Conservation (phyloP, 805 yeast genomes). For the Wickerhamiella domercqiae region DNA sequence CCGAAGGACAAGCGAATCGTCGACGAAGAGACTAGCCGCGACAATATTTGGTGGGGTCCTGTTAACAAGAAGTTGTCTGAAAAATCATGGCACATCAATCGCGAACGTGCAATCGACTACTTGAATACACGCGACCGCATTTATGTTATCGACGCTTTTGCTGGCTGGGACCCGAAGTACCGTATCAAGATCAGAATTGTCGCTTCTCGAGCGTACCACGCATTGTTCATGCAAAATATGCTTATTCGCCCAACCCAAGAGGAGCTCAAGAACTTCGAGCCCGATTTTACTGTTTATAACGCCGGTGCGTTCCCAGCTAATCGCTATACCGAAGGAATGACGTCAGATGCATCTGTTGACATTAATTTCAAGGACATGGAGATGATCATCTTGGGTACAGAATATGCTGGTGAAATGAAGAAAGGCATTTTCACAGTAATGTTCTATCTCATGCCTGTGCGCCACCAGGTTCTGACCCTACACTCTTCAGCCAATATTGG, state of each 20-base stretch:
- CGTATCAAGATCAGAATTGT: conserved; percentile 89
- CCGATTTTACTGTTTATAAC: conserved; percentile 95
- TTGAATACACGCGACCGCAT: conserved; percentile 89
- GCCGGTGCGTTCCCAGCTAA: conserved; percentile 99
- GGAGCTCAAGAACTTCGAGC: conserved; percentile 79
- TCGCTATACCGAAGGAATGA: conserved; percentile 91
- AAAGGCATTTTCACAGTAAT: conserved; percentile 97
- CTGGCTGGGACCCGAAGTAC: conserved; percentile 99
- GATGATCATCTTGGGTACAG: conserved; percentile 97
- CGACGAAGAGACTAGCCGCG: conserved; percentile 73
- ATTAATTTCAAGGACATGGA: conserved; percentile 96
- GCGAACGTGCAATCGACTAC: conserved; percentile 93
- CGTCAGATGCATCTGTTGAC: conserved; percentile 88
- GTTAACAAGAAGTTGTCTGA: conserved; percentile 91
- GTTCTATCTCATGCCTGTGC: conserved; percentile 97
- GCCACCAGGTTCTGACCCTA: conserved; percentile 76
- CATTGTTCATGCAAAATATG: conserved; percentile 96
- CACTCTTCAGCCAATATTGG: conserved; percentile 96
- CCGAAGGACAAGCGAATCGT: conserved; percentile 97
- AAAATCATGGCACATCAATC: conserved; percentile 86
- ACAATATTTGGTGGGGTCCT: conserved; percentile 98
- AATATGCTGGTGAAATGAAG: conserved; percentile 99
- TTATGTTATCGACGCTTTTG: conserved; percentile 89
- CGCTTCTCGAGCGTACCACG: conserved; percentile 98
- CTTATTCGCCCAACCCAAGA: conserved; percentile 85